phyloP scores from a whole-genome alignment of 192 early-diverging fungal genomes.

The Coemansia sp. region DNA sequence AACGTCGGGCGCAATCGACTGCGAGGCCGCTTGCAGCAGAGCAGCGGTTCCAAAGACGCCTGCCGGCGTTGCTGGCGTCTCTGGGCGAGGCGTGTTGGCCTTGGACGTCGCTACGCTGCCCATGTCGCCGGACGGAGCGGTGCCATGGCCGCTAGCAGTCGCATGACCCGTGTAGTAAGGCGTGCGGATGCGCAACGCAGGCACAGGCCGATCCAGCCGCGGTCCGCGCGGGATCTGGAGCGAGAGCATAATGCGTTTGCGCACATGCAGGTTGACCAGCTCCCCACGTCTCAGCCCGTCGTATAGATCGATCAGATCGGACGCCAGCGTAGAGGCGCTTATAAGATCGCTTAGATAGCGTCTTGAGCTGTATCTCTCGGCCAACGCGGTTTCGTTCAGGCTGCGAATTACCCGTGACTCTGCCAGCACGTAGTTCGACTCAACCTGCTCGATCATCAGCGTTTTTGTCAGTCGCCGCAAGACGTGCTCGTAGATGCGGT shows the following conservation, averaged over 20 bases:
- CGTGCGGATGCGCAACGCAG: conserved; percentile 13
- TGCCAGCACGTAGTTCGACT: conserved; percentile 48
- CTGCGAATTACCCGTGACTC: conserved; percentile 48
- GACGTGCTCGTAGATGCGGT: conserved; percentile 51
- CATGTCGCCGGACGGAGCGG: conserved; percentile 1
- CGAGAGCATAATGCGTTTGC: conserved; percentile 52
- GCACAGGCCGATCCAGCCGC: conserved; percentile 37
- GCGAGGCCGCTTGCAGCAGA: conserved; percentile 4
- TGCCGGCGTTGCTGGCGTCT: conserved; percentile 33
- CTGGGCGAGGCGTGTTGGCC: conserved; percentile 41
- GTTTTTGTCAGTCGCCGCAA: conserved; percentile 47
- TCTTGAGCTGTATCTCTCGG: conserved; percentile 21
- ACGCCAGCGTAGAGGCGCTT: conserved; percentile 26
- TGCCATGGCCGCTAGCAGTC: conserved; percentile 9
- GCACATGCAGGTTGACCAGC: conserved; percentile 46
- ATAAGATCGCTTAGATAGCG: conserved; percentile 37
- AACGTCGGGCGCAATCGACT: conserved; percentile 26
- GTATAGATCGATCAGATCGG: conserved; percentile 43
- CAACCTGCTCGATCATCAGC: conserved; percentile 54
- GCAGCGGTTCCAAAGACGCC: conserved; percentile 14
- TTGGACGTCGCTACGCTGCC: conserved; percentile 25
- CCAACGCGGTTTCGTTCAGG: conserved; percentile 42
- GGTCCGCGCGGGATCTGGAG: conserved; percentile 52
- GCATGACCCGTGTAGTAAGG: conserved; percentile 10
- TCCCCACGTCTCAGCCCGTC: conserved; percentile 45